Percentiles rank a stretch among this genome's conserved stretches.
Evolutionary conservation across 768 basidiomycete genomes (phyloP).

Genomic region (Leccinum variicolor): DNA sequence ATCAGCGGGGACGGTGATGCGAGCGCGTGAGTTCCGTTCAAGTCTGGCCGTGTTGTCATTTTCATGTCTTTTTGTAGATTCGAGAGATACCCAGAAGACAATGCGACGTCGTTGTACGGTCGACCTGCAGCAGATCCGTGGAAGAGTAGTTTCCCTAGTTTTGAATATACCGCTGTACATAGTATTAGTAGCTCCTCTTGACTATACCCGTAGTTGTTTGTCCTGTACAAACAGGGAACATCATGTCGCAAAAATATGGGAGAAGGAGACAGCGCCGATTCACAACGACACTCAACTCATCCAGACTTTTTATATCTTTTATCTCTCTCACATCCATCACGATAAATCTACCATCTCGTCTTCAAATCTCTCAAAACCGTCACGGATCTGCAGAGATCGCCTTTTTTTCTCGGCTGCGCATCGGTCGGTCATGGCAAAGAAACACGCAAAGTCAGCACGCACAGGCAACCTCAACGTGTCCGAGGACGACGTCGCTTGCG

Average conservation of each 20-base stretch:
- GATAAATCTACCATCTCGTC: constrained; percentile 25
- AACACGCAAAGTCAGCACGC: constrained; percentile 10
- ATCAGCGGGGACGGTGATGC: constrained; percentile 93
- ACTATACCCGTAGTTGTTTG: constrained; percentile 20
- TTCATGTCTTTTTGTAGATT: constrained; percentile 44
- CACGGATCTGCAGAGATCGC: constrained; percentile 64
- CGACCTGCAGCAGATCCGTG: constrained; percentile 52
- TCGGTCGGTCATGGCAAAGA: constrained; percentile 19
- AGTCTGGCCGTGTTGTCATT: neutral
- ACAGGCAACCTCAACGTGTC: constrained; percentile 5
- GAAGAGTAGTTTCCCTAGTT: constrained; percentile 72
- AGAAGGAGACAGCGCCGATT: constrained; percentile 16
- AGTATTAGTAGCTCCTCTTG: constrained; percentile 1
- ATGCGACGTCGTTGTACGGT: constrained; percentile 60
- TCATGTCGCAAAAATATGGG: constrained; percentile 36
- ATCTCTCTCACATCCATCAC: constrained; percentile 3
- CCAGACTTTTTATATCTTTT: constrained; percentile 4
- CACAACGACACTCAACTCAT: constrained; percentile 17
- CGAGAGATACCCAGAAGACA: constrained; percentile 76
- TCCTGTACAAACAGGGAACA: constrained; percentile 32
- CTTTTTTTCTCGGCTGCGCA: constrained; percentile 1
- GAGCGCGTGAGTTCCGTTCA: constrained; percentile 64
- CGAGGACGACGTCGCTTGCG: constrained; percentile 28
- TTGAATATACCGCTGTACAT: constrained; percentile 60
- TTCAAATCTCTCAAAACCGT: constrained; percentile 64